Percentiles rank a stretch among this genome's conserved stretches.
Conservation (phyloP, 2,329 filamentous ascomycete genomes). For the Laburnicola sp. region DNA sequence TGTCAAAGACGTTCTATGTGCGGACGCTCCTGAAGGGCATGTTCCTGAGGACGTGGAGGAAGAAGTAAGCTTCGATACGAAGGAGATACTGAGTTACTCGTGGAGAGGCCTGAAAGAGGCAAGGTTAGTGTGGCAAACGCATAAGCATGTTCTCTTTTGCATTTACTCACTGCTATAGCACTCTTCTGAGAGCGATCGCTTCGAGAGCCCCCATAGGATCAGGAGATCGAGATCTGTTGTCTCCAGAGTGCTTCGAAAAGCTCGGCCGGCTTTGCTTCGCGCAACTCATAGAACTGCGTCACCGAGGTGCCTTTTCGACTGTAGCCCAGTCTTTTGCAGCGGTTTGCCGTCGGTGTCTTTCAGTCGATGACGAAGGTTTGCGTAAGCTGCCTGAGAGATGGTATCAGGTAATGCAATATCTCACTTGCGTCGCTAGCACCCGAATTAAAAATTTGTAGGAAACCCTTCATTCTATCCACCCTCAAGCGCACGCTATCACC, state of each 20-base stretch:
- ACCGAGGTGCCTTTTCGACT: slow-evolving; percentile 90
- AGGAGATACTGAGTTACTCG: slow-evolving; percentile 89
- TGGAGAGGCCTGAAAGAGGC: slow-evolving; percentile 95
- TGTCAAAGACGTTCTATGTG: slow-evolving; percentile 78
- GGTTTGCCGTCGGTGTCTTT: slow-evolving; percentile 71
- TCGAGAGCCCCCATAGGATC: slow-evolving; percentile 42
- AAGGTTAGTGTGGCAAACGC: slow-evolving; percentile 60
- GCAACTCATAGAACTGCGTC: slow-evolving; percentile 79
- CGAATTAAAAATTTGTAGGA: slow-evolving; percentile 51
- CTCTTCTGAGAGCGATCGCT: slow-evolving; percentile 61
- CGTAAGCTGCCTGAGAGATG: slow-evolving; percentile 62
- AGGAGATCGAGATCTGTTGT: slow-evolving; percentile 23
- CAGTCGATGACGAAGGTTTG: slow-evolving; percentile 53
- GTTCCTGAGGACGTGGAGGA: slow-evolving; percentile 76
- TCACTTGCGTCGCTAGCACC: not conserved
- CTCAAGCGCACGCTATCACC: slow-evolving; percentile 77
- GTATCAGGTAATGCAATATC: slow-evolving; percentile 58
- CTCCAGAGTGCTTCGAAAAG: slow-evolving; percentile 59
- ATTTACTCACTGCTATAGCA: slow-evolving; percentile 53
- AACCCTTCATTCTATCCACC: slow-evolving; percentile 70
- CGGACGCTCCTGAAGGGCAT: slow-evolving; percentile 92
- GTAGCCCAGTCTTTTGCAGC: slow-evolving; percentile 84
- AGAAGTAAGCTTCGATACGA: slow-evolving; percentile 74
- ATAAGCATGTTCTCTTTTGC: not conserved
- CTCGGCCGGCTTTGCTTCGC: slow-evolving; percentile 77